Evolutionary conservation across 805 yeast genomes (phyloP).

Genomic region (Yarrowia porcina): DNA sequence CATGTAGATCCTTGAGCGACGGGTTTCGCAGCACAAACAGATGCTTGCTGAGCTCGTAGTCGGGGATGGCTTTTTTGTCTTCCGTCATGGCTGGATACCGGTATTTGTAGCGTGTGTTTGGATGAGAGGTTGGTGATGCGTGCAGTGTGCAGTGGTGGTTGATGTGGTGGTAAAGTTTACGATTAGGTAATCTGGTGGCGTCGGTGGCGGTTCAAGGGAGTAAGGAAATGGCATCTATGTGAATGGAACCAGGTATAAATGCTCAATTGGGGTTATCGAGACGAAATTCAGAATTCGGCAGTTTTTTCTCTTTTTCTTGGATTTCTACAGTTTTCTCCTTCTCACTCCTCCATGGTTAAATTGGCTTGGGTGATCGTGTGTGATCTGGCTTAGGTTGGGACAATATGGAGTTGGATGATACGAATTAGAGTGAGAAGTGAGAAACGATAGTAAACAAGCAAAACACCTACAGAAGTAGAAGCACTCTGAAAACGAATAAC

Average conservation of each 20-base stretch:
- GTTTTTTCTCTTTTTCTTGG: neutral
- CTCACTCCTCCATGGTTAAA: no score
- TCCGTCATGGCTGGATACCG: neutral
- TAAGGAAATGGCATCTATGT: neutral
- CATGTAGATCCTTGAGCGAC: slow-evolving; percentile 43
- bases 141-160: neutral
- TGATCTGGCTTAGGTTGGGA: neutral
- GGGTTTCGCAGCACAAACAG: slow-evolving; percentile 60
- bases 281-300: neutral
- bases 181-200: slow-evolving; percentile 2
- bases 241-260: neutral
- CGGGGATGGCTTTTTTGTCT: slow-evolving; percentile 50
- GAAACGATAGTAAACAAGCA: no score
- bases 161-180: slow-evolving; percentile 6
- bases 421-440: no score
- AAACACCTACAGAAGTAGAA: no score
- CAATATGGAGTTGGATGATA: neutral
- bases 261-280: neutral
- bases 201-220: neutral
- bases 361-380: neutral
- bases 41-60: slow-evolving; percentile 74
- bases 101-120: neutral
- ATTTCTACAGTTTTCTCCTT: no score
- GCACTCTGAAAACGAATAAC: no score
- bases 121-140: neutral